Conservation (phyloP, 2,329 filamentous ascomycete species). For the Apiospora koreana region DNA sequence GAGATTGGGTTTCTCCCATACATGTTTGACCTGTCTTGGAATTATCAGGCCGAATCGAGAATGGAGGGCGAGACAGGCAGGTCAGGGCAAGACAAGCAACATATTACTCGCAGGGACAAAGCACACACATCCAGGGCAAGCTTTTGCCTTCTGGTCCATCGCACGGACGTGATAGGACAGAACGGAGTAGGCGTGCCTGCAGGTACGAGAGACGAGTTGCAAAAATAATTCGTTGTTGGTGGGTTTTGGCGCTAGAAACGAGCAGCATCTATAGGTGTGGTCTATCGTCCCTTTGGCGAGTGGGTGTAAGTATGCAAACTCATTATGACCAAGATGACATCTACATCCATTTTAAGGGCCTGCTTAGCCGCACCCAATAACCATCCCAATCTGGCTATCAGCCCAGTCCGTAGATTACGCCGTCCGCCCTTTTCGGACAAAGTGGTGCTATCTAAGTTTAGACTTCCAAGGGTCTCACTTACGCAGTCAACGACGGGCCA, state of each 20-base stretch:
- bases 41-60: conserved; percentile 1
- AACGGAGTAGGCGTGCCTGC: background rate
- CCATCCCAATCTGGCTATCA: background rate
- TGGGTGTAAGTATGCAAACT: background rate
- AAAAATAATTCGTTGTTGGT: background rate
- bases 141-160: background rate
- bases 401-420: background rate
- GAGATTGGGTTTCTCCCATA: conserved; percentile 10
- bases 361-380: background rate
- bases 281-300: background rate
- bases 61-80: background rate
- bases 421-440: background rate
- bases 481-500: background rate
- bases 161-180: background rate
- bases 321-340: background rate
- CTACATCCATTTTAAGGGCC: background rate
- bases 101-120: background rate
- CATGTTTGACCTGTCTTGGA: conserved; percentile 6
- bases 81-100: background rate
- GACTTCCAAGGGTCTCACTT: conserved; percentile 5
- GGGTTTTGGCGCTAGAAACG: background rate
- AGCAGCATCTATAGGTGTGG: background rate
- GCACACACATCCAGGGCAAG: background rate
- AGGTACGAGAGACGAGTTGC: background rate
- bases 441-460: background rate